Conservation (phyloP, 352 stramenopile genomes). For the Blastocystis sp. region DNA sequence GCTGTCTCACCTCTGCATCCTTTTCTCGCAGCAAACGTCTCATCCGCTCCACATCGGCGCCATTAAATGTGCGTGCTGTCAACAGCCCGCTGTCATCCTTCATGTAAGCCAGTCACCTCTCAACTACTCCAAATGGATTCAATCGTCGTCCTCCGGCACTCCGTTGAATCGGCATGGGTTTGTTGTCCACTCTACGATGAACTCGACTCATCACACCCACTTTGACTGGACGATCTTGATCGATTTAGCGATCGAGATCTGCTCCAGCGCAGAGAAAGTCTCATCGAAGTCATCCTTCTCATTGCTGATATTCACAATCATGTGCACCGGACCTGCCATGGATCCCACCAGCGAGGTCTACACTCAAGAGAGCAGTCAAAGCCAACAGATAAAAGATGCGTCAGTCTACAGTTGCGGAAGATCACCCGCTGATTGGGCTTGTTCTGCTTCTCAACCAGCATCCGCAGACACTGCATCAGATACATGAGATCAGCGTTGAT, state of each 20-base stretch:
- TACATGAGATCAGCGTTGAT: conserved; percentile 44
- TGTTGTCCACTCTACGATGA: conserved; percentile 3
- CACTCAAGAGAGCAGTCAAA: neutral
- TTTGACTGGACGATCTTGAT: conserved; percentile 36
- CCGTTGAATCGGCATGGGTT: neutral
- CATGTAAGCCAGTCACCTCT: neutral
- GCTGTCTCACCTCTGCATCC: neutral
- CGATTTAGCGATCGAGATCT: conserved; percentile 11
- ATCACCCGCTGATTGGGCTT: conserved; percentile 38
- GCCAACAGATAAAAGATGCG: neutral
- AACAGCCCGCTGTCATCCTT: neutral
- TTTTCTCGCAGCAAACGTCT: neutral
- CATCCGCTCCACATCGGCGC: neutral
- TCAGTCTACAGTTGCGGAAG: conserved; percentile 31
- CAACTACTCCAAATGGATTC: neutral
- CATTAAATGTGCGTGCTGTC: neutral
- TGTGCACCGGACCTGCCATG: conserved; percentile 14
- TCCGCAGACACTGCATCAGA: conserved; percentile 26
- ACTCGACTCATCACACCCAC: neutral
- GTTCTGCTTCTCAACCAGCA: neutral
- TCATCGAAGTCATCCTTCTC: conserved; percentile 34
- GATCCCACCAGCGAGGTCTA: conserved; percentile 13
- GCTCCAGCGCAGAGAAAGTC: conserved; percentile 20
- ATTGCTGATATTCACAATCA: conserved; percentile 50
- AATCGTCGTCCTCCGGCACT: conserved; percentile 13